Conservation (phyloP, 1,284 basidiomycete species). For the Irpex rosettiformis region DNA sequence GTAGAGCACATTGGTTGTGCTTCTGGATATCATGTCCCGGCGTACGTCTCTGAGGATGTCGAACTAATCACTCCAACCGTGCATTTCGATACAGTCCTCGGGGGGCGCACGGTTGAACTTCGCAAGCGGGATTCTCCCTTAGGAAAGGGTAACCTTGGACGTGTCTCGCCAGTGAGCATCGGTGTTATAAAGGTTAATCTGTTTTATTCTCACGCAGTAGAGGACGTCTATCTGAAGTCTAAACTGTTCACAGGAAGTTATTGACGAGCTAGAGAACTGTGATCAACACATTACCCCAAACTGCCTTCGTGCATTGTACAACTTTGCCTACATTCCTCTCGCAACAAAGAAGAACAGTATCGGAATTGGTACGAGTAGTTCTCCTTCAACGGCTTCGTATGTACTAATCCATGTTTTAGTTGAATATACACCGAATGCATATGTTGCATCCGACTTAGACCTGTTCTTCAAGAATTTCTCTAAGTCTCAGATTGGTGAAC, state of each 20-base stretch:
- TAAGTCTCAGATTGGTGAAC: slow-evolving; percentile 29
- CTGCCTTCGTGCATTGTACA: slow-evolving; percentile 54
- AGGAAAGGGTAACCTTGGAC: background rate
- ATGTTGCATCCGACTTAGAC: slow-evolving; percentile 40
- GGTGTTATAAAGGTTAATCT: background rate
- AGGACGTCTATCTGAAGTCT: background rate
- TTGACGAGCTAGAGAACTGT: slow-evolving; percentile 30
- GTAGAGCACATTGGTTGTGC: slow-evolving; percentile 29
- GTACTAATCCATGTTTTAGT: slow-evolving; percentile 26
- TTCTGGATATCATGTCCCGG: slow-evolving; percentile 22
- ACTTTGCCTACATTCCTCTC: slow-evolving; percentile 41
- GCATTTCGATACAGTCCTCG: slow-evolving; percentile 21
- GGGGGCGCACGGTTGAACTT: background rate
- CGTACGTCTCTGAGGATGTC: slow-evolving; percentile 21
- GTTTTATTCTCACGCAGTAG: background rate
- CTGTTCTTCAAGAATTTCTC: slow-evolving; percentile 43
- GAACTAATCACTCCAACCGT: slow-evolving; percentile 25
- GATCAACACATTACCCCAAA: slow-evolving; percentile 47
- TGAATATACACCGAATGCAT: slow-evolving; percentile 49
- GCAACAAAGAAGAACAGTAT: slow-evolving; percentile 45
- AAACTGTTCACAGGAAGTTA: background rate
- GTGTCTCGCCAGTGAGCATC: background rate
- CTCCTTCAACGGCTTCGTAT: background rate
- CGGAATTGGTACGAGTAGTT: slow-evolving; percentile 38
- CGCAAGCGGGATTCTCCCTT: background rate